Evolutionary conservation across 176 grass and related monocot genomes (phyloP).

Genomic region (Paspalum notatum): DNA sequence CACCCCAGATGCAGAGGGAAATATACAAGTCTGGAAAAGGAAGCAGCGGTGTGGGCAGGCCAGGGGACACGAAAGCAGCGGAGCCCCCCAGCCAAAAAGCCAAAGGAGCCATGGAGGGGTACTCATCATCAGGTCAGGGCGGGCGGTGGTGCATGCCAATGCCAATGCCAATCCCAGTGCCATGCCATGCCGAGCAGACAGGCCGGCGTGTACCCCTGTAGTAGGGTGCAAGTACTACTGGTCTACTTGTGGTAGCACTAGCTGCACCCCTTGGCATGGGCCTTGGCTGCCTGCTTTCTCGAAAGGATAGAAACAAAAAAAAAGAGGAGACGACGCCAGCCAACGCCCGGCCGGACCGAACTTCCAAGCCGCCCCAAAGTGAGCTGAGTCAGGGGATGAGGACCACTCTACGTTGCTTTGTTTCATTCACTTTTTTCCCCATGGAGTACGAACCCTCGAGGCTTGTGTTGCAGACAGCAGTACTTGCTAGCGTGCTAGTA

Average conservation of each 20-base stretch:
- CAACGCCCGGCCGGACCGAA: conserved; percentile 19
- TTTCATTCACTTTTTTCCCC: conserved; percentile 21
- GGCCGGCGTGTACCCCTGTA: background rate
- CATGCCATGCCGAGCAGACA: conserved; percentile 28
- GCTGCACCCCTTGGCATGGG: background rate
- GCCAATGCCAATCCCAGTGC: background rate
- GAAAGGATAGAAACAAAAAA: conserved; percentile 52
- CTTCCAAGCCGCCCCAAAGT: conserved; percentile 28
- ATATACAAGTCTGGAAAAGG: conserved; percentile 40
- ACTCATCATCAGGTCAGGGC: background rate
- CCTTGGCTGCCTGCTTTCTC: conserved; percentile 15
- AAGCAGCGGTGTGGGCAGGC: conserved; percentile 28
- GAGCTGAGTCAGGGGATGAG: background rate
- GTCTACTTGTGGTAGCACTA: background rate
- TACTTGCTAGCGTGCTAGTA: background rate
- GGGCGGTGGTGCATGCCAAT: conserved; percentile 21
- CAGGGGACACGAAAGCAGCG: conserved; percentile 50
- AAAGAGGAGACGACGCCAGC: background rate
- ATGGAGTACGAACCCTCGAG: background rate
- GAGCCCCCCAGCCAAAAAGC: background rate
- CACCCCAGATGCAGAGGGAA: background rate
- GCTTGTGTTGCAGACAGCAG: conserved; percentile 3
- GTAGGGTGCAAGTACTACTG: background rate
- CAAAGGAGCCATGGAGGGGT: background rate
- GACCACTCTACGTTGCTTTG: conserved; percentile 16